Evolutionary conservation across 2,329 filamentous ascomycete genomes (phyloP), one percentile per base, ranked within the genome.

Genomic region (Claviceps pazoutovae): DNA sequence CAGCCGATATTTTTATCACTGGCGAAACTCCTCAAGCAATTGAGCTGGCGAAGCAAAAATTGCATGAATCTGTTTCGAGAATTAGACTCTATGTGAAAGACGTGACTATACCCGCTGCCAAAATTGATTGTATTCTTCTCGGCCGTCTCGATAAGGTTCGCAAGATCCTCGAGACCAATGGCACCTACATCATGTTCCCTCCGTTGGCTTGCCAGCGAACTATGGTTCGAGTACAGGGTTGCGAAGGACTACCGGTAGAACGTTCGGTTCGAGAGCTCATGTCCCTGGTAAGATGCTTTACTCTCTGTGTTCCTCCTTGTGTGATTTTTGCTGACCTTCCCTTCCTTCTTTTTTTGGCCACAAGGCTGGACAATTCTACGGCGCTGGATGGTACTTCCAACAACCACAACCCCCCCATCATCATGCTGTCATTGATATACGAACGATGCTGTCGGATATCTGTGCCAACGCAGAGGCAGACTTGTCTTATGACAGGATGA

Each of bases 81-180:
- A 87, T 88, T 44, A 88, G 93, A 62, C 79, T 90, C 39, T 90
- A 84, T 60, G 84, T 95, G 63, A 98, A 98, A 70, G 90, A 96
- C 64, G 88, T 95, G 44, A 81, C 86, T 57, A 85, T 98, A 54
- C 86, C 90, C 47, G 80, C 88, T 36, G 86, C 86, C 65, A 98
- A 98, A 72, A 88, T 97, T 56, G 93, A 98, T 68, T 94, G 85
- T 65, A 91, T 98, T 59, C 69, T 98, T 53, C 80, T 97, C 38
- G 86, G 86, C 60, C 85, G 93, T 26, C 75, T 97, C 61, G 91
- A 97, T 68, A 97, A 97, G 68, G 88, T 98, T 53, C 88, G 90
- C 62, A 96, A 95, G 74, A 95, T 98, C 57, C 91, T 96, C 69
- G 93, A 98, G 65, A 85, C 85, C 52, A 97, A 97, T 62, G 93